Base-by-base conservation (phyloP, 345 rosid species). In the Isatis tinctoria region DNA sequence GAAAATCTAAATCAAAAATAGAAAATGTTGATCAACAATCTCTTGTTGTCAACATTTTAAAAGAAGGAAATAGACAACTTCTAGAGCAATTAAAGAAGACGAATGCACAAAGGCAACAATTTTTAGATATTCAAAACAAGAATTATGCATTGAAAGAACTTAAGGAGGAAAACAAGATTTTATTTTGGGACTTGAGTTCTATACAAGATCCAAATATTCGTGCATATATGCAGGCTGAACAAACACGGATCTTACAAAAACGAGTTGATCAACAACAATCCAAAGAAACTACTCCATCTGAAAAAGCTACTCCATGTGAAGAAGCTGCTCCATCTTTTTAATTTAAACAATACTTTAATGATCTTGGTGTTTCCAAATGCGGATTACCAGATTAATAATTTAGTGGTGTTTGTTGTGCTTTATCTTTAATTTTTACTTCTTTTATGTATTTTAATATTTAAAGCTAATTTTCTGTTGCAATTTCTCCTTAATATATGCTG, bases 71-170 rank as follows among this genome's bases (percentile, higher is more conserved):
- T n/a, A 53, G 8, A 26, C 17, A 12, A 53, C 17, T 26, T 53
- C 7, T 53, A 6, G 17, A 53, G 35, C 35, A 53, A 53, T 3
- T 53, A 28, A 53, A 26, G 17, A 53, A 26, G 35, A 53, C 17
- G 11, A 53, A 4, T 8, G 17, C 3, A 26, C 58, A 53, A 26
- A 26, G 0, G 85, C 72, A 88, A 88, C 72, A 85, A 81, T 60
- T 88, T 88, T 65, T 53, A 87, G 90, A 88, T 64, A 85, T 90
- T 78, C 81, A 79, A 69, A 53, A 4, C 5, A 52, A 52, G 14
- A 52, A 3, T 52, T 26, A 13, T n/a, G 58, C 33, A 24, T 9
- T 26, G 3, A 52, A 52, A 52, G 35, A 52, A 53, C 0, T 26
- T 26, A n/a, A n/a, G 30, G 35, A 53, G 2, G 35, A 53, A 53